Base-by-base conservation (phyloP, 1,139 yeast genomes). In the Kluyveromyces sp. region DNA sequence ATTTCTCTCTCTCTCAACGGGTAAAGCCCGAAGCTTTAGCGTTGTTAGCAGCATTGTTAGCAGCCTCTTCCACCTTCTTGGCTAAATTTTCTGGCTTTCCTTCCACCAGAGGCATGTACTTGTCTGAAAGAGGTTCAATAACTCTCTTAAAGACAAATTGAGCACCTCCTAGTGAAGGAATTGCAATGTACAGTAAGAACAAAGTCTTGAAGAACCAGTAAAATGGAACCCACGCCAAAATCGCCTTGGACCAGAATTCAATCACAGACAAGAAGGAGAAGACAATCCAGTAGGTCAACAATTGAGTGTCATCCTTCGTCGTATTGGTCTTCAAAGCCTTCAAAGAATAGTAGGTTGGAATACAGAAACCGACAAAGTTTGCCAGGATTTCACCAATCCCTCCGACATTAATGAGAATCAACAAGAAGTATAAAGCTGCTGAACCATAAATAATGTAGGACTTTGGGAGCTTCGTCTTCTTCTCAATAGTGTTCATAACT, bases 251-350 rank as follows among this genome's bases (percentile, higher is more conserved):
- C 97, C 97, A 92, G 76, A 88, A 92, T 72, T 92, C 99, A 60
- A 88, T 63, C 44, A 92, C 92, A 65, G 83, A 86, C 72, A 92
- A 79, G 60, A 81, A 81, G 32, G 97, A 96, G 65, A 87, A 92
- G 31, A 92, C 96, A 50, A 92, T 96, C 98, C 98, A 92, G 69
- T 92, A 90, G 34, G 96, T 84, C 64, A 92, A 77, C 66, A 85
- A 78, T 60, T 87, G 84, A 51, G 94, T 84, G 67, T 89, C 96
- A 64, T 89, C 97, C 36, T 72, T 69, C 41, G 80, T 71, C 32
- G 76, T 65, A 7, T 77, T 57, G 34, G 96, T 83, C 67, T 82
- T 87, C 56, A 92, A 75, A 25, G 98, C 97, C 53, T 78, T 65
- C 53, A 92, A 74, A 7, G 98, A 92, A 66, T 77, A 82, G 72